Evolutionary conservation across 805 yeast species (phyloP).

Genomic region (Metahyphopichia silvanorum): DNA sequence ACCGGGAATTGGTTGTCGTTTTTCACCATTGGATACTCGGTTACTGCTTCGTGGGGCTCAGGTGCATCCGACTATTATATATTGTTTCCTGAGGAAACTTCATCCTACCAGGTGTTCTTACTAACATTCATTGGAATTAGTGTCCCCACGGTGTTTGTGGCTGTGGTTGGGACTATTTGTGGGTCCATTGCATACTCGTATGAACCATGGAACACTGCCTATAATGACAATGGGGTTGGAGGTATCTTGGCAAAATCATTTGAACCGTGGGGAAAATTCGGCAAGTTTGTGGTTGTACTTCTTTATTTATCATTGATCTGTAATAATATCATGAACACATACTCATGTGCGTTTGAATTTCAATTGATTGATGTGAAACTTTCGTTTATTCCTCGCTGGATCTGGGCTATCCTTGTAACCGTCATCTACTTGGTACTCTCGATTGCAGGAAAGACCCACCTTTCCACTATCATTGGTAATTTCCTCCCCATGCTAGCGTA

Average conservation of each 20-base stretch:
- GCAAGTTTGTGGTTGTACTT: conserved; percentile 28
- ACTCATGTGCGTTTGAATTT: conserved; percentile 32
- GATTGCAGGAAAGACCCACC: conserved; percentile 29
- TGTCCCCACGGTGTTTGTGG: conserved; percentile 34
- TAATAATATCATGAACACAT: conserved; percentile 35
- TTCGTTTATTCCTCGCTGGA: conserved; percentile 34
- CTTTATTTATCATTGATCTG: conserved; percentile 30
- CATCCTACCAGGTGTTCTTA: conserved; percentile 19
- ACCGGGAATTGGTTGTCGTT: conserved; percentile 34
- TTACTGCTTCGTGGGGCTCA: conserved; percentile 35
- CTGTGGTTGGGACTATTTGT: conserved; percentile 24
- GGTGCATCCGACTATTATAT: conserved; percentile 34
- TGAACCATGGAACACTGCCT: conserved; percentile 30
- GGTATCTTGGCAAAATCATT: conserved; percentile 29
- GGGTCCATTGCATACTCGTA: conserved; percentile 31
- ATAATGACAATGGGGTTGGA: conserved; percentile 26
- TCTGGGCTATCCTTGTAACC: conserved; percentile 32
- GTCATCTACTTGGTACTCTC: conserved; percentile 30
- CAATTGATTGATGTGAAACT: conserved; percentile 27
- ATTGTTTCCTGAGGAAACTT: conserved; percentile 27
- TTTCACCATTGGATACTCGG: conserved; percentile 33
- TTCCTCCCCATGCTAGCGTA: conserved; percentile 41
- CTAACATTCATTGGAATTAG: conserved; percentile 26
- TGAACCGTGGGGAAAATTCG: conserved; percentile 34
- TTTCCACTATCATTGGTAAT: conserved; percentile 32